Evolutionary conservation across 306 rosid genomes (phyloP), one percentile per base, ranked within the genome.

Genomic region (Medicago ruthenica): DNA sequence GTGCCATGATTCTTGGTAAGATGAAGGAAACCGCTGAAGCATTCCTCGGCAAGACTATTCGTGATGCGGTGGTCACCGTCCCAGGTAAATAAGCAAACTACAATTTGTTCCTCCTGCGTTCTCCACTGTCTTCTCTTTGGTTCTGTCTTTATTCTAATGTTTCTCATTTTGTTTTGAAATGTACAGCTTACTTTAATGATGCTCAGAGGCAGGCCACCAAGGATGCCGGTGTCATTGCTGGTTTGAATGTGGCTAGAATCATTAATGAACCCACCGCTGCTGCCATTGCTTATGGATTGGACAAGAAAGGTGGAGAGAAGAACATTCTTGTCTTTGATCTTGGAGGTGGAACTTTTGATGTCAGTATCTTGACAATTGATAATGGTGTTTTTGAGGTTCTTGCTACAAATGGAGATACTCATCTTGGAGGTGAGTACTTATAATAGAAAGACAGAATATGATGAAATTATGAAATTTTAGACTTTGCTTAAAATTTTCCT

Each of bases 131-230:
- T 81, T 65, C 11, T 48, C 45, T 17, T 10, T 63, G 34, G 7
- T 48, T 61, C 20, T 21, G 34, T 12, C 12, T 61, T 22, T 37
- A 47, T 17, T 41, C 57, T 64, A 67, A 37, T 13, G 61, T 59
- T n/a, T 68, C 55, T 4, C 42, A 6, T 42, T 71, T 36, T 77
- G 4, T 18, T 55, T 34, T 80, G 63, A 50, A 79, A 17, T 84
- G 14, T 60, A 17, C 90, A 94, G 98, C 99, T 45, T 96, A 96
- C 87, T 96, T 96, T 78, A 96, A 96, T 61, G 99, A 96, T 81
- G 99, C 99, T 75, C 99, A 96, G 88, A 90, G 99, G 86, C 98
- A 96, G 83, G 99, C 98, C 73, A 96, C 99, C 83, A 96, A 96
- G 96, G 99, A 96, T 82, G 99, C 99, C 0, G 98, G 99, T 76